Percentiles rank a stretch among this genome's conserved stretches.
Conservation (phyloP, 495 filamentous ascomycete species). For the Lophium mytilinum region DNA sequence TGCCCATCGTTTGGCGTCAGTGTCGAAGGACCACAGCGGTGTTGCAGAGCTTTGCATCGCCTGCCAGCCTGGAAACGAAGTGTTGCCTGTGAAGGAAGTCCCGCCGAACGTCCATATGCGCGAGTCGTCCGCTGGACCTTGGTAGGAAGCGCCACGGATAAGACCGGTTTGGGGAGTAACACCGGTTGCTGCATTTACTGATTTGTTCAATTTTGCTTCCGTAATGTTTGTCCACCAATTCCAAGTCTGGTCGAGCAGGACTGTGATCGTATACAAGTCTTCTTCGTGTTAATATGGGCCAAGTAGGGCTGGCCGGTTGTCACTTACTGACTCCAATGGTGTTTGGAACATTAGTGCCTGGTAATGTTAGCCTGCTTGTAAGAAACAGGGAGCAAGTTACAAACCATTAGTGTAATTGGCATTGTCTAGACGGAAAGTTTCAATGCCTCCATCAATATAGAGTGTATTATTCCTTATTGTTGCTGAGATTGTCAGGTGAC, state of each 20-base stretch:
- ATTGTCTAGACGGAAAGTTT: slow-evolving; percentile 7
- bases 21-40: slow-evolving; percentile 24
- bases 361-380: too few relatives aligned
- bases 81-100: slow-evolving; percentile 13
- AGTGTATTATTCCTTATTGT: slow-evolving; percentile 33
- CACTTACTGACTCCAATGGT: background rate
- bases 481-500: background rate
- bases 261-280: slow-evolving; percentile 36
- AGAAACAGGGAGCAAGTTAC: background rate
- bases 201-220: slow-evolving; percentile 27
- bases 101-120: slow-evolving; percentile 17
- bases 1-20: slow-evolving; percentile 33
- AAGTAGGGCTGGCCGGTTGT: background rate
- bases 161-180: slow-evolving; percentile 26
- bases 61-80: slow-evolving; percentile 4
- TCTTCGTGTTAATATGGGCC: background rate
- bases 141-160: slow-evolving; percentile 35
- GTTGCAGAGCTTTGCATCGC: slow-evolving; percentile 2
- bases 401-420: background rate
- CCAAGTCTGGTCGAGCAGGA: slow-evolving; percentile 37
- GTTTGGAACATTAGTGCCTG: background rate
- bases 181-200: slow-evolving; percentile 7
- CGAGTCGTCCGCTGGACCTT: slow-evolving; percentile 23
- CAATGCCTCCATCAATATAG: slow-evolving; percentile 35
- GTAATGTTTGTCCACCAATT: slow-evolving; percentile 37